Percentiles rank a stretch among this genome's conserved stretches.
These are phyloP conservation scores for Cladosporium sp. DNA, from an alignment of 2,329 filamentous ascomycete genomes.

Conservation along the genomic window DNA sequence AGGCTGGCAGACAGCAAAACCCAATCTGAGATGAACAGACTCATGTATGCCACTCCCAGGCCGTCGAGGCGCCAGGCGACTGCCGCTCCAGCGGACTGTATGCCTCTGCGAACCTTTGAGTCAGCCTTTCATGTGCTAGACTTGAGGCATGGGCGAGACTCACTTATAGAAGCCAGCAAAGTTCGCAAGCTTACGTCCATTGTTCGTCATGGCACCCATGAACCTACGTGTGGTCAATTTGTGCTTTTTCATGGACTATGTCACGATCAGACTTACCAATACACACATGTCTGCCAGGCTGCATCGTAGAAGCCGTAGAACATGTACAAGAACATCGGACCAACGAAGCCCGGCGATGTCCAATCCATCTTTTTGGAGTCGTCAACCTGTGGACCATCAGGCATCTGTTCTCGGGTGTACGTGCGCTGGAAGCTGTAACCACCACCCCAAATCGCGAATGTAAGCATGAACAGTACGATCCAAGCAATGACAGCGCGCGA, in stretches of 20 bases:
- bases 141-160: slow-evolving; percentile 67
- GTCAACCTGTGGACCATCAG: slow-evolving; percentile 9
- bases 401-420: slow-evolving; percentile 45
- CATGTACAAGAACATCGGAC: slow-evolving; percentile 83
- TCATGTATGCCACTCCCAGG: slow-evolving; percentile 58
- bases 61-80: slow-evolving; percentile 70
- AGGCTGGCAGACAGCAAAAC: slow-evolving; percentile 68
- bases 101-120: slow-evolving; percentile 42
- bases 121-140: not conserved
- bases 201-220: slow-evolving; percentile 92
- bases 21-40: slow-evolving; percentile 73
- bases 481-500: slow-evolving; percentile 64
- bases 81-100: slow-evolving; percentile 79
- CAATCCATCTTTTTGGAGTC: slow-evolving; percentile 55
- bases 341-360: slow-evolving; percentile 62
- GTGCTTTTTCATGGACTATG: not conserved
- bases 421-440: slow-evolving; percentile 73
- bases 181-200: slow-evolving; percentile 85
- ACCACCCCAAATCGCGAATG: slow-evolving; percentile 76
- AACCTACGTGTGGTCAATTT: slow-evolving; percentile 46
- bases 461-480: slow-evolving; percentile 60
- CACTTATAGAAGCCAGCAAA: slow-evolving; percentile 87
- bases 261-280: not conserved
- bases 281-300: slow-evolving; percentile 10
- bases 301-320: slow-evolving; percentile 76